Evolutionary conservation across 148 eudicot species (phyloP).

Genomic region (Pouteria glomerata): DNA sequence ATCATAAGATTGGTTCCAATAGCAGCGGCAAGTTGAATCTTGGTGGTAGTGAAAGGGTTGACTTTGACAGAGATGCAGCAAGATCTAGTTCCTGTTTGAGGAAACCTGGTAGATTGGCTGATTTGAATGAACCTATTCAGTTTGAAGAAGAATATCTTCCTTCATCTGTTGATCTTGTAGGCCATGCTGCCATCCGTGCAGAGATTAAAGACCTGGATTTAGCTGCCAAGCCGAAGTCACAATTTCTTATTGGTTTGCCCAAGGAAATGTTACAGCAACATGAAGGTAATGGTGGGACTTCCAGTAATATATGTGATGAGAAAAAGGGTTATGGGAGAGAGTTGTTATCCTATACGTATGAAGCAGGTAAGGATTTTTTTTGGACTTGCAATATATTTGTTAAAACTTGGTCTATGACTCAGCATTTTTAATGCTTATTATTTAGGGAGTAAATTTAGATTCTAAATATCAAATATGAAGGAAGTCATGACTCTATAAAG

Average conservation of each 20-base stretch:
- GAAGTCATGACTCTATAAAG: neutral
- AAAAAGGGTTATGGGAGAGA: constrained; percentile 37
- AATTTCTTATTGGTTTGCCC: constrained; percentile 23
- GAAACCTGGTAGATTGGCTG: constrained; percentile 49
- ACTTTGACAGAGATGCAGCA: constrained; percentile 22
- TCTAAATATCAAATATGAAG: neutral
- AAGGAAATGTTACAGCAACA: constrained; percentile 23
- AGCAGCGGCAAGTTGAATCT: constrained; percentile 20
- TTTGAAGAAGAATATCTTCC: constrained; percentile 40
- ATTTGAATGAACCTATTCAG: constrained; percentile 68
- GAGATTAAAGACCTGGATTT: constrained; percentile 26
- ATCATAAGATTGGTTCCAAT: constrained; percentile 18
- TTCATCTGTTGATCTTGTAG: constrained; percentile 33
- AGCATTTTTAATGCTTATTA: neutral
- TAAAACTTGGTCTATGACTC: too few relatives aligned
- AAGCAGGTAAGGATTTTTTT: constrained; percentile 47
- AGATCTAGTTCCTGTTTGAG: constrained; percentile 31
- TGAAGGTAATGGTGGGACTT: constrained; percentile 28
- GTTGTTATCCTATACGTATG: constrained; percentile 36
- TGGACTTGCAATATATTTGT: neutral
- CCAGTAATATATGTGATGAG: constrained; percentile 17
- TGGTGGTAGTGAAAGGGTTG: constrained; percentile 19
- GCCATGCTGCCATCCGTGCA: constrained; percentile 15
- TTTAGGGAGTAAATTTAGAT: neutral
- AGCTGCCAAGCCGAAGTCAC: constrained; percentile 23